These are phyloP conservation scores for Aschersonia sp. DNA, from an alignment of 2,329 filamentous ascomycete genomes.

Conservation along the genomic window DNA sequence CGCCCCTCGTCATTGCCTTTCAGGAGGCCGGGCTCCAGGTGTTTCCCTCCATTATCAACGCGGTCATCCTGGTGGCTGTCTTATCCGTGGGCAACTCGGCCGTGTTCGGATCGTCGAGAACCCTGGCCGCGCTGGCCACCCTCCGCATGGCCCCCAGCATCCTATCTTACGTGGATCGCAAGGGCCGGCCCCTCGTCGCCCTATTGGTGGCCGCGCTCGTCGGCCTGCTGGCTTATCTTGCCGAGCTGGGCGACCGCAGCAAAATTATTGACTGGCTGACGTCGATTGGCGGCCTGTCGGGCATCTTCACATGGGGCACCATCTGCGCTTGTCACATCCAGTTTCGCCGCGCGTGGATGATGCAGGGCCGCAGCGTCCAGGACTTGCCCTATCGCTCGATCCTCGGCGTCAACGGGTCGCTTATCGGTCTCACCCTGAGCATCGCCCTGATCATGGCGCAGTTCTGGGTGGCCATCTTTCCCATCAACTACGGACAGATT, in stretches of 20 bases:
- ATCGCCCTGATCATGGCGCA: neutral
- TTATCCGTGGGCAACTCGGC: conserved; percentile 60
- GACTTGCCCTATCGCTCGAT: conserved; percentile 1
- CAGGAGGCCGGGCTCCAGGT: conserved; percentile 4
- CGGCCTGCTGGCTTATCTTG: conserved; percentile 57
- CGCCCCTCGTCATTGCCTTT: conserved; percentile 5
- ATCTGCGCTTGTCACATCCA: conserved; percentile 74
- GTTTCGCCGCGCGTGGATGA: conserved; percentile 37
- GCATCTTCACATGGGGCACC: conserved; percentile 59
- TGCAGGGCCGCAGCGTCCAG: neutral
- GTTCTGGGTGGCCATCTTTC: conserved; percentile 1
- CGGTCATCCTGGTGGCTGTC: conserved; percentile 46
- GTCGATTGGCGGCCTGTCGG: conserved; percentile 54
- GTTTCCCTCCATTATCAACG: conserved; percentile 13
- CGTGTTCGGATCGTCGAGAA: conserved; percentile 77
- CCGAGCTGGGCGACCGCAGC: conserved; percentile 40
- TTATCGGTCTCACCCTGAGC: conserved; percentile 1
- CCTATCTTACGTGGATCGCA: conserved; percentile 52
- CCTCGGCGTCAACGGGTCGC: neutral
- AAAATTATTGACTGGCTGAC: conserved; percentile 64
- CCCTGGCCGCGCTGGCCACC: conserved; percentile 67
- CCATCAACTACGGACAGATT: neutral
- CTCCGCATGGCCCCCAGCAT: conserved; percentile 44
- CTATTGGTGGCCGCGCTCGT: conserved; percentile 48
- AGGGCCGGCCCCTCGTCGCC: conserved; percentile 57